Percentiles rank a stretch among this genome's conserved stretches.
phyloP scores from a whole-genome alignment of 495 filamentous ascomycete genomes.

The Penicillium tannophilum region DNA sequence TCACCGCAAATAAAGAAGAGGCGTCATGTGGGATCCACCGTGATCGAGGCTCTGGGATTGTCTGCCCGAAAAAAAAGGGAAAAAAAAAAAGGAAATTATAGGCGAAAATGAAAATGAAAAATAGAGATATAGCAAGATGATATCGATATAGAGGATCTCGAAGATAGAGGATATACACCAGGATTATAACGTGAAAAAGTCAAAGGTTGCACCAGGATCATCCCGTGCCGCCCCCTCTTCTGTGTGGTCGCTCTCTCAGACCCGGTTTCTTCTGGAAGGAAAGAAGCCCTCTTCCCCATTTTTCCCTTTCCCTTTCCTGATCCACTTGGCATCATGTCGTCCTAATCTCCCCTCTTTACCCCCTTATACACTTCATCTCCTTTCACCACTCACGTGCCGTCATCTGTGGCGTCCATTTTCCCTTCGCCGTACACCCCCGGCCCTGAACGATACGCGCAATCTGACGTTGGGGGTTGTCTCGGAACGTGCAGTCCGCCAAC shows the following conservation, averaged over 20 bases:
- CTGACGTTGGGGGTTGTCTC: constrained; percentile 25
- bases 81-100: neutral
- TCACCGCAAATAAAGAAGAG: constrained; percentile 13
- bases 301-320: neutral
- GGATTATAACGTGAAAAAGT: too few species aligned
- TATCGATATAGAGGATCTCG: too few species aligned
- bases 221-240: neutral
- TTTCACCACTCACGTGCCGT: constrained; percentile 20
- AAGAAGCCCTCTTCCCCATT: constrained; percentile 5
- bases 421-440: constrained; percentile 10
- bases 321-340: constrained; percentile 4
- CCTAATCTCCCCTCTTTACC: constrained; percentile 6
- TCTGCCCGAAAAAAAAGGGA: neutral
- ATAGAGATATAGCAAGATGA: neutral
- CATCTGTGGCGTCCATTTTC: constrained; percentile 18
- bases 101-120: neutral
- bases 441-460: constrained; percentile 21
- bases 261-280: constrained; percentile 4
- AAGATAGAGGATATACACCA: too few species aligned
- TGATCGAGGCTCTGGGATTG: constrained; percentile 26
- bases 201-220: neutral
- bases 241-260: neutral
- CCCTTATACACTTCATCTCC: constrained; percentile 3
- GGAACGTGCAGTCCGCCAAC: constrained; percentile 30
- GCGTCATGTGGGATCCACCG: constrained; percentile 3